Percentiles rank a stretch among this genome's conserved stretches.
phyloP scores from a whole-genome alignment of 129 eudicot species.

The Flaveria sonorensis region DNA sequence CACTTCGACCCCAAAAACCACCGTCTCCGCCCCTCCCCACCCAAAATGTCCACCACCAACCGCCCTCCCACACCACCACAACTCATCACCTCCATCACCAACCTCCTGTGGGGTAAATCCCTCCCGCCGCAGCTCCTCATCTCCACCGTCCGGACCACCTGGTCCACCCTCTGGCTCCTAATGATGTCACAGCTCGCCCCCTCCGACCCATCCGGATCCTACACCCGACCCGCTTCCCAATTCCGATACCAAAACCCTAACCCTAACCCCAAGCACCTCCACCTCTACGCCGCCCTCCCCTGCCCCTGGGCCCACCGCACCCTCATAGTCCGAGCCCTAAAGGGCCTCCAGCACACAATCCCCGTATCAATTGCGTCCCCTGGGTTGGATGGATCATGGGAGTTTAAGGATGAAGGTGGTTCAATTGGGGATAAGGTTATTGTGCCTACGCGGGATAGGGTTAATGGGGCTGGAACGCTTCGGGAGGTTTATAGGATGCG shows the following conservation, averaged over 20 bases:
- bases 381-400: constrained; percentile 79
- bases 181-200: constrained; percentile 99
- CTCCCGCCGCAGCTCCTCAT: constrained; percentile 94
- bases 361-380: constrained; percentile 83
- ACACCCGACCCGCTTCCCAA: constrained; percentile 83
- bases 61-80: constrained; percentile 36
- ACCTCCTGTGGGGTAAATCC: constrained; percentile 79
- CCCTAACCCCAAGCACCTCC: constrained; percentile 39
- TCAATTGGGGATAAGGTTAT: constrained; percentile 27
- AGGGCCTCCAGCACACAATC: constrained; percentile 60
- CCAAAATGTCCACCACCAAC: constrained; percentile 43
- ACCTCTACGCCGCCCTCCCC: constrained; percentile 92
- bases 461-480: constrained; percentile 53
- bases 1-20: constrained; percentile 22
- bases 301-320: constrained; percentile 99
- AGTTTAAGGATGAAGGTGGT: constrained; percentile 34
- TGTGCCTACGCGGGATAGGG: constrained; percentile 55
- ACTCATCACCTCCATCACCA: constrained; percentile 56
- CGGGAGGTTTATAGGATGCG: constrained; percentile 66
- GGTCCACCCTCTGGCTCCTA: constrained; percentile 92
- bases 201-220: constrained; percentile 85
- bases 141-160: constrained; percentile 94
- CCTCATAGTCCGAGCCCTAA: constrained; percentile 82
- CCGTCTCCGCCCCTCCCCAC: constrained; percentile 45
- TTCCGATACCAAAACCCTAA: constrained; percentile 46